A percentile compares a stretch with the other conserved stretches of the same genome.
These are phyloP conservation scores for Exutisphaerella laricina DNA, from an alignment of 2,329 filamentous ascomycete species.

Conservation along the genomic window DNA sequence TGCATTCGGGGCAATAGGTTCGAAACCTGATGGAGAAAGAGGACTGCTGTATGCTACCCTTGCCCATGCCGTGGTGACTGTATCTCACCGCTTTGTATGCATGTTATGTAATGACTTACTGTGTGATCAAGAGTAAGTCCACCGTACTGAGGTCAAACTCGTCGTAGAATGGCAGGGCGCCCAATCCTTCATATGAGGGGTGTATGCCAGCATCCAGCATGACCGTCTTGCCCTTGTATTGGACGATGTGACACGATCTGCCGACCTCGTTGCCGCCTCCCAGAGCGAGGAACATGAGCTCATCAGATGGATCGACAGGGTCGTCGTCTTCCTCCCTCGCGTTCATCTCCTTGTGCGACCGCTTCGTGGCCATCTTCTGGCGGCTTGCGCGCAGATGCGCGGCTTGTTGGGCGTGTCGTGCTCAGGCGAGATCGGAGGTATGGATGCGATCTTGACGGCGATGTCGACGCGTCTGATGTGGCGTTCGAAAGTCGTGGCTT, in stretches of 20 bases:
- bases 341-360: conserved; percentile 58
- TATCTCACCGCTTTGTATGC: conserved; percentile 1
- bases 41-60: too few relatives aligned
- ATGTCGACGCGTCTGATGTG: neutral
- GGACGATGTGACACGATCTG: conserved; percentile 92
- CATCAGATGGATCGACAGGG: conserved; percentile 85
- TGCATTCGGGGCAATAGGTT: too few relatives aligned
- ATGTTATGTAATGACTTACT: conserved; percentile 62
- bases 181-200: conserved; percentile 89
- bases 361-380: conserved; percentile 77
- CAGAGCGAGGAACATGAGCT: conserved; percentile 88
- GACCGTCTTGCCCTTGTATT: conserved; percentile 98
- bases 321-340: conserved; percentile 68
- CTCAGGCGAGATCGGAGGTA: neutral
- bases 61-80: conserved; percentile 20
- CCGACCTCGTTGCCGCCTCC: conserved; percentile 97
- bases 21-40: neutral
- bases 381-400: conserved; percentile 12
- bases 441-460: neutral
- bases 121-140: conserved; percentile 94
- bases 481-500: neutral
- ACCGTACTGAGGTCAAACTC: conserved; percentile 97
- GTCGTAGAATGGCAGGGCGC: conserved; percentile 93
- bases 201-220: conserved; percentile 99
- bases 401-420: neutral